Evolutionary conservation across 2,329 filamentous ascomycete species (phyloP).

Genomic region (Gremmenia infestans): DNA sequence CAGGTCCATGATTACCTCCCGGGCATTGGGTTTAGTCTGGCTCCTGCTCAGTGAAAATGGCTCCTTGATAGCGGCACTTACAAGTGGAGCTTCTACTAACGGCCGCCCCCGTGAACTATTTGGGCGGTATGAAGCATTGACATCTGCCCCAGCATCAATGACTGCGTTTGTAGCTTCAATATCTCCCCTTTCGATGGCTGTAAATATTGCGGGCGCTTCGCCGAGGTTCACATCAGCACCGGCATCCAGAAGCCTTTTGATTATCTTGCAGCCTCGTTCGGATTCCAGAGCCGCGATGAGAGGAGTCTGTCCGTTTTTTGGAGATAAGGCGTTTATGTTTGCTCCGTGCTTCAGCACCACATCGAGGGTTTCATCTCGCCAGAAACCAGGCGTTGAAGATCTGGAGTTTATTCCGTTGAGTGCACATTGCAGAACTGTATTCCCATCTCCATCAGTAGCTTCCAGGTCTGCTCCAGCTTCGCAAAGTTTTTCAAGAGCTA

Average conservation of each 20-base stretch:
- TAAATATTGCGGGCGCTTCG: background rate
- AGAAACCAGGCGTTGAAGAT: background rate
- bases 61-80: background rate
- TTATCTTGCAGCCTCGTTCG: background rate
- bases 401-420: background rate
- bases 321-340: constrained; percentile 3
- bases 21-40: background rate
- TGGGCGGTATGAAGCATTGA: background rate
- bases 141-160: constrained; percentile 1
- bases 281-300: background rate
- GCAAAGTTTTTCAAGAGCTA: background rate
- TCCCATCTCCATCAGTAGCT: background rate
- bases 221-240: background rate
- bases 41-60: background rate
- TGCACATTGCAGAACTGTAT: constrained; percentile 1
- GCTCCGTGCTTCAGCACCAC: background rate
- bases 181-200: background rate
- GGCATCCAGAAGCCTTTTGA: background rate
- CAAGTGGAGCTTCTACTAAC: background rate
- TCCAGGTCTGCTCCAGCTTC: constrained; percentile 7
- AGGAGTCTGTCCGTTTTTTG: constrained; percentile 5
- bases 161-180: background rate
- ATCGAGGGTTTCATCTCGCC: background rate
- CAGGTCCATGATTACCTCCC: background rate
- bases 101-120: background rate